Evolutionary conservation across 78 protist species (phyloP), one percentile per base, ranked within the genome.

Genomic region (Tieghemostelium lacteum): DNA sequence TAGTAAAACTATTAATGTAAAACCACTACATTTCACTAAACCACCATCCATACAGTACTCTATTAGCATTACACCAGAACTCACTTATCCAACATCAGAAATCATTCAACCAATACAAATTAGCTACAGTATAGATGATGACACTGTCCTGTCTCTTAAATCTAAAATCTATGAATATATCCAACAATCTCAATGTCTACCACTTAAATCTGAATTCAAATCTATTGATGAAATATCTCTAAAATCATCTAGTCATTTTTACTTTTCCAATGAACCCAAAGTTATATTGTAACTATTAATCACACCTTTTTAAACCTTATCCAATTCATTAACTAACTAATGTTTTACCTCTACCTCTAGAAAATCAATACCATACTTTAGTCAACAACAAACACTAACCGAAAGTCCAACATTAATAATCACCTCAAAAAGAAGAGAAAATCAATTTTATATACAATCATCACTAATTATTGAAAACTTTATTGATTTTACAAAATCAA

Each of bases 291-390:
- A 75, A 42, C n/a, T n/a, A n/a, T n/a, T n/a, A n/a, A n/a, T n/a
- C n/a, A n/a, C n/a, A n/a, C n/a, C n/a, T n/a, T n/a, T n/a, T n/a
- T n/a, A n/a, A n/a, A n/a, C n/a, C n/a, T n/a, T n/a, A n/a, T n/a
- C n/a, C n/a, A n/a, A n/a, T n/a, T n/a, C n/a, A n/a, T n/a, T n/a
- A n/a, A n/a, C n/a, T n/a, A n/a, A n/a, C n/a, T n/a, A n/a, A n/a
- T n/a, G n/a, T n/a, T n/a, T n/a, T n/a, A n/a, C n/a, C n/a, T n/a
- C n/a, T n/a, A 31, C 26, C 17, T 7, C 24, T 62, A 75, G 86
- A 40, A 83, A 83, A 70, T 69, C 63, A 58, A 52, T 69, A 3
- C 72, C 69, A 26, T 83, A 16, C 42, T 83, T 83, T 69, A 33
- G 49, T 10, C 57, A 70, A 1, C n/a, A 28, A 22, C n/a, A 50